Base-by-base conservation (phyloP, 1,139 yeast genomes). In the Pneumocystis wakefieldiae region DNA sequence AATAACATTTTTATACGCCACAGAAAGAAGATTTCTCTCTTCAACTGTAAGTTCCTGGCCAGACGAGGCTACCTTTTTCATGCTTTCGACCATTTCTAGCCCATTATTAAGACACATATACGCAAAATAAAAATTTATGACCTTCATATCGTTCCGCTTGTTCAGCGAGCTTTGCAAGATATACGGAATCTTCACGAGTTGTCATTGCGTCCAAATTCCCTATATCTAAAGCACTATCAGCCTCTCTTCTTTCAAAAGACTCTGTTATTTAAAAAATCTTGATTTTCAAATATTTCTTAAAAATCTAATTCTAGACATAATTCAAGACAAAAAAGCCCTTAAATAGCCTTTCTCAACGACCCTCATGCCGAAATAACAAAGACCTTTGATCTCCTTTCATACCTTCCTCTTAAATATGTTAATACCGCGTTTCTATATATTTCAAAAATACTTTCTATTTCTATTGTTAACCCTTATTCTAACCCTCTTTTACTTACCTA, bases 121-220 rank as follows among this genome's bases (percentile, higher is more conserved):
- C 8, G 2, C 7, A 32, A 48, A 5, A 12, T 29, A 59, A 35
- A 12, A 15, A 29, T 48, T 10, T 17, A 95, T 86, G 86, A 79
- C 94, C 98, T 80, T 92, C 98, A 77, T 92, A 92, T 79, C 98
- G 95, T 81, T 92, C 98, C 73, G 98, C 97, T 81, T 92, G 97
- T 80, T 92, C 98, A 73, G 97, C 97, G 78, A 92, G 87, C 79
- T 92, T 92, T 78, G 98, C 97, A 77, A 92, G 86, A 79, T 91
- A 92, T 73, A 92, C 97, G 72, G 96, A 88, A 81, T 91, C 96
- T 84, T 92, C 98, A 81, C 97, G 96, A 74, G 89, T 82, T 76
- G 86, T 17, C 55, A 48, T 48, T 19, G 12, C 12, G 19, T 10
- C 12, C 17, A 37, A 37, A 37, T 14, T 12, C n/a, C 14, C 15